Percentiles rank a stretch among this genome's conserved stretches.
Evolutionary conservation across 106 monocot species (phyloP).

Genomic region (Apostasia shenzhenica): DNA sequence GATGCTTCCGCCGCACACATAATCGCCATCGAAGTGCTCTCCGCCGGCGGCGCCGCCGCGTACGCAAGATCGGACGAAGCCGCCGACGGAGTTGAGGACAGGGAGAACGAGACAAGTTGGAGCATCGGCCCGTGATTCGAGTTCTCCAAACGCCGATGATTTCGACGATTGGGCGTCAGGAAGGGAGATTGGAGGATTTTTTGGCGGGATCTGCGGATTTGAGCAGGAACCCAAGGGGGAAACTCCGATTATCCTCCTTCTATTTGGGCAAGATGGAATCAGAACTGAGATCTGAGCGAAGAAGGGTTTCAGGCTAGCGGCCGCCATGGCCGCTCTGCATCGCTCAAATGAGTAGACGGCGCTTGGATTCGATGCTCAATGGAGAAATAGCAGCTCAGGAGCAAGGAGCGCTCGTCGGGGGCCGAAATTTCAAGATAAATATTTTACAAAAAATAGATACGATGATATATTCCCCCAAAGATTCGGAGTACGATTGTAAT

Average conservation of each 20-base stretch:
- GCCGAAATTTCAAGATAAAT: no score
- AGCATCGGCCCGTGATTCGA: constrained; percentile 5
- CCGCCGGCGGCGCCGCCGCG: constrained; percentile 13
- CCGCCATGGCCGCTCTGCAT: constrained; percentile 33
- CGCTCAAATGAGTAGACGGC: not conserved
- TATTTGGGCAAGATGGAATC: not conserved
- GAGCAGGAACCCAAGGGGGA: not conserved
- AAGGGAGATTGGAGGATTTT: not conserved
- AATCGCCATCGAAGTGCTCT: constrained; percentile 1
- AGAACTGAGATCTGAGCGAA: constrained; percentile 6
- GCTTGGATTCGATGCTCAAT: no score
- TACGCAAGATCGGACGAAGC: constrained; percentile 13
- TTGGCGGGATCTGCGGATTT: not conserved
- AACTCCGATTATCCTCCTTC: not conserved
- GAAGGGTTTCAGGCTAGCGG: constrained; percentile 18
- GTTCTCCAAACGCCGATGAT: not conserved
- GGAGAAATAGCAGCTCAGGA: no score
- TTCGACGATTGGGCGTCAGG: not conserved
- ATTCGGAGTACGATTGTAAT: no score
- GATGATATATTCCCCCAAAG: no score
- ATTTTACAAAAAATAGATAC: no score
- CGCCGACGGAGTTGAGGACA: constrained; percentile 8
- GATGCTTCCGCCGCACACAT: constrained; percentile 23
- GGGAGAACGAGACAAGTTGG: constrained; percentile 7
- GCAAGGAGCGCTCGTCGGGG: no score